phyloP scores from a whole-genome alignment of 768 basidiomycete species.

The Lactifluus rugatus region DNA sequence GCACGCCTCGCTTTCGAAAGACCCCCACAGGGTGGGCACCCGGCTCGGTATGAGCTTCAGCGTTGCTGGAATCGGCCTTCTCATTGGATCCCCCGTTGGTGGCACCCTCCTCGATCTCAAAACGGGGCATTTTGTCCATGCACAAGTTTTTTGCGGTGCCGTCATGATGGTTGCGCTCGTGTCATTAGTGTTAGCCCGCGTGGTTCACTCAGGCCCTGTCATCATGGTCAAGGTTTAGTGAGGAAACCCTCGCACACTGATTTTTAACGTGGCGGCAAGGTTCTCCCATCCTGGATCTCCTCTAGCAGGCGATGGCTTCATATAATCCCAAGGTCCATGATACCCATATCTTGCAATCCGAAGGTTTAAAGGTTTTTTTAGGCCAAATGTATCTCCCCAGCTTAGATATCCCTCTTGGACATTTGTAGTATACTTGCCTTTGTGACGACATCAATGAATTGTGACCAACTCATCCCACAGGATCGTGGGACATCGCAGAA shows the following conservation, averaged over 20 bases:
- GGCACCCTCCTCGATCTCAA: constrained; percentile 16
- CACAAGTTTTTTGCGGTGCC: constrained; percentile 12
- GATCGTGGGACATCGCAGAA: not conserved
- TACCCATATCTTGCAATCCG: not conserved
- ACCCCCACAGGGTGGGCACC: constrained; percentile 15
- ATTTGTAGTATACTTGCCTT: not conserved
- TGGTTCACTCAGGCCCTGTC: not conserved
- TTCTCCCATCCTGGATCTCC: not conserved
- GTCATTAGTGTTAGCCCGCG: not conserved
- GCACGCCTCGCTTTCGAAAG: constrained; percentile 8
- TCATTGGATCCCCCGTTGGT: constrained; percentile 21
- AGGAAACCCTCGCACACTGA: too few relatives aligned
- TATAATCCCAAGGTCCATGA: not conserved
- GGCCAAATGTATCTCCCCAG: not conserved
- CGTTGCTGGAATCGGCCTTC: constrained; percentile 16
- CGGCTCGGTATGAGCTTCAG: constrained; percentile 22
- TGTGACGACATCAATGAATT: not conserved
- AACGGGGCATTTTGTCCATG: constrained; percentile 8
- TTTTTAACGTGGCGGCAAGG: not conserved
- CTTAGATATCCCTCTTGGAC: not conserved
- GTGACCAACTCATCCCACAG: not conserved
- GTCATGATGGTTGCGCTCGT: not conserved
- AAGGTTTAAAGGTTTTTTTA: not conserved
- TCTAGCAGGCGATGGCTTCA: not conserved
- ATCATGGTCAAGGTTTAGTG: constrained; percentile 6